A percentile compares a stretch with the other conserved stretches of the same genome.
phyloP scores from a whole-genome alignment of 768 basidiomycete species.

The Suillus clintonianus region DNA sequence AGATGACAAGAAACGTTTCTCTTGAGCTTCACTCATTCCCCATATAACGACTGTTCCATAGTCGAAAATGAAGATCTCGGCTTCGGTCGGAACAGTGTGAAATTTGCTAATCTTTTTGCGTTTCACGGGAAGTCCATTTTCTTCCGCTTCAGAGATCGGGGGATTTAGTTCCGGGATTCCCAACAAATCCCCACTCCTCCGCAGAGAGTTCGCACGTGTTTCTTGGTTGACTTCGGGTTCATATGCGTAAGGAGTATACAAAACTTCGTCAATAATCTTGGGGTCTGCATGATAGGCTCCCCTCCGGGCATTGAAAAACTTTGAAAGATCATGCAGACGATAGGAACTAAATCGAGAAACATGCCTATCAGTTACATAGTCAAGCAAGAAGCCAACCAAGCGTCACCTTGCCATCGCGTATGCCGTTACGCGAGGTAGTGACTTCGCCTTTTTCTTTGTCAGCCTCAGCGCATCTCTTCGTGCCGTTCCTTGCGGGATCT shows the following conservation, averaged over 20 bases:
- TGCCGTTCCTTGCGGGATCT: constrained; percentile 93
- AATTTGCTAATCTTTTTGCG: constrained; percentile 65
- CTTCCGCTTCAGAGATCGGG: constrained; percentile 27
- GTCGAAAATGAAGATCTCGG: constrained; percentile 91
- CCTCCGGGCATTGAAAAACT: constrained; percentile 85
- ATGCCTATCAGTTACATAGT: not conserved
- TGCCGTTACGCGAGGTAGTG: constrained; percentile 90
- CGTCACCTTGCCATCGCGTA: constrained; percentile 89
- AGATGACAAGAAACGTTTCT: constrained; percentile 86
- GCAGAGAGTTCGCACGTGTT: constrained; percentile 25
- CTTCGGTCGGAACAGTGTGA: constrained; percentile 63
- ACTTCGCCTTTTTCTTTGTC: constrained; percentile 94
- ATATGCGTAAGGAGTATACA: constrained; percentile 91
- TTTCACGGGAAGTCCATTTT: constrained; percentile 36
- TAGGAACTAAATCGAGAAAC: constrained; percentile 63
- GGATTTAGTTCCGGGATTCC: constrained; percentile 68
- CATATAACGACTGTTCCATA: constrained; percentile 96
- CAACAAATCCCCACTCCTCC: constrained; percentile 66
- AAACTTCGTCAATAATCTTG: constrained; percentile 86
- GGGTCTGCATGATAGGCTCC: constrained; percentile 84
- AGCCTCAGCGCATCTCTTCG: constrained; percentile 85
- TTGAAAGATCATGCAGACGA: constrained; percentile 82
- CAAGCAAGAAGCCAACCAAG: not conserved
- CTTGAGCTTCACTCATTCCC: constrained; percentile 95
- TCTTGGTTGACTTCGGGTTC: constrained; percentile 47